phyloP scores from a whole-genome alignment of 164 flowering plant species.

The Aristolochia californica region DNA sequence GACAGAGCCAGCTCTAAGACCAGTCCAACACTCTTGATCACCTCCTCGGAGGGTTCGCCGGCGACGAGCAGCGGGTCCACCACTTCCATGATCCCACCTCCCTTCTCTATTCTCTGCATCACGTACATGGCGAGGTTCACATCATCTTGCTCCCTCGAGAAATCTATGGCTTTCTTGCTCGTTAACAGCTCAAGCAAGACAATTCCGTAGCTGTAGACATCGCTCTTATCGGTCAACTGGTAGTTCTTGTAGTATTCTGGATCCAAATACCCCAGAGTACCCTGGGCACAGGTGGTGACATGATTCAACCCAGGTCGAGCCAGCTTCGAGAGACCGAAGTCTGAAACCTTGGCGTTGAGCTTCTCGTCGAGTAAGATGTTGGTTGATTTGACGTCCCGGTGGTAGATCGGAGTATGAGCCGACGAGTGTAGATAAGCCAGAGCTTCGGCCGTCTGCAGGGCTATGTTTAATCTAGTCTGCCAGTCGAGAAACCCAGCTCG shows the following conservation, averaged over 20 bases:
- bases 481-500: constrained; percentile 16
- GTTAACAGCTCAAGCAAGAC: constrained; percentile 63
- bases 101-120: constrained; percentile 17
- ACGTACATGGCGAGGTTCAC: constrained; percentile 43
- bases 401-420: constrained; percentile 49
- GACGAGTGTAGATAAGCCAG: constrained; percentile 59
- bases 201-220: constrained; percentile 66
- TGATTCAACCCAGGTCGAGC: constrained; percentile 54
- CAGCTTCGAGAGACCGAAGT: constrained; percentile 58
- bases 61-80: constrained; percentile 29
- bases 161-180: constrained; percentile 47
- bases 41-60: constrained; percentile 12
- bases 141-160: constrained; percentile 39
- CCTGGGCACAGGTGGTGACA: constrained; percentile 61
- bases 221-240: constrained; percentile 62
- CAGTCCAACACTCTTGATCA: constrained; percentile 16
- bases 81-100: constrained; percentile 28
- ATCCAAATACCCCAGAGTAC: constrained; percentile 68
- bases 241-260: constrained; percentile 60
- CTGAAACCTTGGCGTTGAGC: constrained; percentile 51
- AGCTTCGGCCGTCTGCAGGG: constrained; percentile 55
- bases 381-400: constrained; percentile 60
- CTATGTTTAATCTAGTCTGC: constrained; percentile 41
- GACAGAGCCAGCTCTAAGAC: constrained; percentile 40
- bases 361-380: constrained; percentile 54